Evolutionary conservation across 83 land plant genomes (phyloP).

Genomic region (Picea abies): DNA sequence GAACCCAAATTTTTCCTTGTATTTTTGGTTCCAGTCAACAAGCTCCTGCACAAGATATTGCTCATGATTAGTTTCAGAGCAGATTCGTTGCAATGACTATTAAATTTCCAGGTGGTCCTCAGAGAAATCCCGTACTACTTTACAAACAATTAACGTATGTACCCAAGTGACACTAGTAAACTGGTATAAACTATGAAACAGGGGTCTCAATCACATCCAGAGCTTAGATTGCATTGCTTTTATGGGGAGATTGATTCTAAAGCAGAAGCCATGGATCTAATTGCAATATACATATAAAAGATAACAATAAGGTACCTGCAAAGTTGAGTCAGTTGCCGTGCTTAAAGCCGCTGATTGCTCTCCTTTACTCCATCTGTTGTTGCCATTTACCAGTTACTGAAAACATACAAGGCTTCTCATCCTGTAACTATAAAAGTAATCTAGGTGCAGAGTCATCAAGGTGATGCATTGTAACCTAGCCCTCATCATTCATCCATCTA

Average conservation of each 20-base stretch:
- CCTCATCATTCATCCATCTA: slow-evolving; percentile 1
- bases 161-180: too few relatives aligned
- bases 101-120: too few relatives aligned
- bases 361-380: slow-evolving; percentile 71
- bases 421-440: not conserved
- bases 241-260: too few relatives aligned
- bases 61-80: too few relatives aligned
- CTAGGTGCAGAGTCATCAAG: not conserved
- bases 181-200: too few relatives aligned
- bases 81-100: too few relatives aligned
- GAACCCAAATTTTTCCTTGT: slow-evolving; percentile 86
- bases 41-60: slow-evolving; percentile 57
- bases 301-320: slow-evolving; percentile 43
- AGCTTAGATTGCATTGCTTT: too few relatives aligned
- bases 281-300: too few relatives aligned
- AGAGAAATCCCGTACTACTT: too few relatives aligned
- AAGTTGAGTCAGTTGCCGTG: slow-evolving; percentile 63
- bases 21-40: slow-evolving; percentile 75
- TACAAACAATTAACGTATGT: too few relatives aligned
- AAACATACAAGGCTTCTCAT: not conserved
- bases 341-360: slow-evolving; percentile 90
- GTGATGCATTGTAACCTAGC: not conserved
- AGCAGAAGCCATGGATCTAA: too few relatives aligned
- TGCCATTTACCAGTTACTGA: not conserved
- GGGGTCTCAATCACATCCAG: too few relatives aligned